Evolutionary conservation across 2,329 filamentous ascomycete genomes (phyloP).

Genomic region (Nemania sp.): DNA sequence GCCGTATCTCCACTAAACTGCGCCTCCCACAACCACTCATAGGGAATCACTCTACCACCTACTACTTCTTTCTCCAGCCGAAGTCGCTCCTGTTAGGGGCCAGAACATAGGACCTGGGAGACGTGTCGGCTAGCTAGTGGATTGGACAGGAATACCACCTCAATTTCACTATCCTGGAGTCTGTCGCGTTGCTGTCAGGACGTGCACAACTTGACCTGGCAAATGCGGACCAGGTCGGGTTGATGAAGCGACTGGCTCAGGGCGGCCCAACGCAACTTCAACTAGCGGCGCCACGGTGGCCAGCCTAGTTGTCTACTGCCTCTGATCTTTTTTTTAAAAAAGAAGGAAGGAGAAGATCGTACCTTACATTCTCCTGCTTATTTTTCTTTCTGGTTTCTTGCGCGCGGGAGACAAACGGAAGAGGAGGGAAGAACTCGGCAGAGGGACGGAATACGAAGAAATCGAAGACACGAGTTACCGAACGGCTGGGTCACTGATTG

Average conservation of each 20-base stretch:
- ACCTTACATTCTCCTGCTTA: not conserved
- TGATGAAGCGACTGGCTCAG: constrained; percentile 21
- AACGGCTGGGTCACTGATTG: not conserved
- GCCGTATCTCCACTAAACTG: not conserved
- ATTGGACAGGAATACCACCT: not conserved
- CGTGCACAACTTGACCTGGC: constrained; percentile 22
- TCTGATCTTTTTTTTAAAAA: constrained; percentile 4
- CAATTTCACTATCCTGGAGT: not conserved
- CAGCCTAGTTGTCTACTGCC: constrained; percentile 7
- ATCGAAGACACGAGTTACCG: not conserved
- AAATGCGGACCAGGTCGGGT: constrained; percentile 17
- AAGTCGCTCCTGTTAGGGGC: constrained; percentile 20
- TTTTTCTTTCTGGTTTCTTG: not conserved
- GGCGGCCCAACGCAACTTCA: constrained; percentile 26
- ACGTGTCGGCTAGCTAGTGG: constrained; percentile 27
- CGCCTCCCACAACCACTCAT: constrained; percentile 9
- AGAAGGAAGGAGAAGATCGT: not conserved
- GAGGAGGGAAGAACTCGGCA: not conserved
- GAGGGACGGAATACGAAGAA: not conserved
- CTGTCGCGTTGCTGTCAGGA: constrained; percentile 21
- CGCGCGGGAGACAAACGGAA: not conserved
- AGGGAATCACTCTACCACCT: constrained; percentile 4
- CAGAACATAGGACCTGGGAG: constrained; percentile 12
- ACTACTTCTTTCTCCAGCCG: constrained; percentile 14
- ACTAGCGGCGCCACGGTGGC: constrained; percentile 25